Conservation (phyloP, 805 yeast species). For the Alloascoidea hylecoeti region DNA sequence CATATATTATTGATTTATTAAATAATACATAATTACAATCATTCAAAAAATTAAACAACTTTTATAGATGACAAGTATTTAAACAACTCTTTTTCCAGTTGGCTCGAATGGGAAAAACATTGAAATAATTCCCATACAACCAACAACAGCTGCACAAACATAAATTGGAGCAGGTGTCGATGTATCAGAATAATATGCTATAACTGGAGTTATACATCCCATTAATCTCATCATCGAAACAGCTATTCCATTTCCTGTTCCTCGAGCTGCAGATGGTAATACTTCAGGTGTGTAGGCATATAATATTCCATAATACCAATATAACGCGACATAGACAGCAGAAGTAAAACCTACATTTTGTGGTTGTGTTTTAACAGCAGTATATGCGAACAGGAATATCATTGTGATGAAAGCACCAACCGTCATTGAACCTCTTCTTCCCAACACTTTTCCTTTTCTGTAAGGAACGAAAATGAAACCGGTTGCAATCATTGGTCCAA, state of each 20-base stretch:
- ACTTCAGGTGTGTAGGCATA: slow-evolving; percentile 37
- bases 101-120: slow-evolving; percentile 37
- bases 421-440: slow-evolving; percentile 43
- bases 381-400: slow-evolving; percentile 46
- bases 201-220: slow-evolving; percentile 32
- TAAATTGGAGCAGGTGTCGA: slow-evolving; percentile 33
- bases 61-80: no score
- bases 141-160: slow-evolving; percentile 31
- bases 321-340: slow-evolving; percentile 13
- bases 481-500: background rate
- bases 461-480: background rate
- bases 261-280: slow-evolving; percentile 20
- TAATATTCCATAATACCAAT: slow-evolving; percentile 24
- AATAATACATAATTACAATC: no score
- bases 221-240: slow-evolving; percentile 28
- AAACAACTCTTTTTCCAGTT: background rate
- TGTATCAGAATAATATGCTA: slow-evolving; percentile 30
- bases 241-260: slow-evolving; percentile 36
- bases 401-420: slow-evolving; percentile 39
- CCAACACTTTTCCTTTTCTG: no score
- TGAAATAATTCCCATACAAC: slow-evolving; percentile 28
- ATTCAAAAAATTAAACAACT: no score
- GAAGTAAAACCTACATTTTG: slow-evolving; percentile 34
- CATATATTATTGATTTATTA: no score
- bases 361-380: slow-evolving; percentile 39